Percentiles rank a stretch among this genome's conserved stretches.
phyloP scores from a whole-genome alignment of 2,329 filamentous ascomycete species.

The Colletotrichum horii region DNA sequence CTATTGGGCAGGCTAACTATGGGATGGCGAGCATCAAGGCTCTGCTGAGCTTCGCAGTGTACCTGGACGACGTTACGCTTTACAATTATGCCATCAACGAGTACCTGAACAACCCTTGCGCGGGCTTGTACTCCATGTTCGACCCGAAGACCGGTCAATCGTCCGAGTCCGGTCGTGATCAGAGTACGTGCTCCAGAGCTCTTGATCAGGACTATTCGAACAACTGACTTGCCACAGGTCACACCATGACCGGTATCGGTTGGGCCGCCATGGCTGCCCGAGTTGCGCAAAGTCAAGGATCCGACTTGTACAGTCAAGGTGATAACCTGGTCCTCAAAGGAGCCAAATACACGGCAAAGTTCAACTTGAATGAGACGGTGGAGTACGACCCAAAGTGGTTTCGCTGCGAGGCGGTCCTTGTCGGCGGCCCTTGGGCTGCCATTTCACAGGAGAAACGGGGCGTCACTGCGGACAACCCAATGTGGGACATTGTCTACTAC shows the following conservation, averaged over 20 bases:
- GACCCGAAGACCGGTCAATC: constrained; percentile 37
- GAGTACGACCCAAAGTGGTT: constrained; percentile 38
- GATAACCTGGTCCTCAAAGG: constrained; percentile 38
- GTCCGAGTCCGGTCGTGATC: constrained; percentile 42
- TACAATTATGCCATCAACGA: constrained; percentile 45
- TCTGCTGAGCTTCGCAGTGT: constrained; percentile 42
- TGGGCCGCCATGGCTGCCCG: constrained; percentile 40
- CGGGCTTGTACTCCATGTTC: constrained; percentile 34
- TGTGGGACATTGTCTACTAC: constrained; percentile 34
- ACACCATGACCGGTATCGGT: constrained; percentile 33
- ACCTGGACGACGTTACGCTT: constrained; percentile 42
- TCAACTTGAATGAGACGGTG: constrained; percentile 39
- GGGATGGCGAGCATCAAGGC: constrained; percentile 45
- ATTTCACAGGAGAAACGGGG: constrained; percentile 32
- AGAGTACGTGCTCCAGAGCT: constrained; percentile 16
- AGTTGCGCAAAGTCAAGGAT: constrained; percentile 38
- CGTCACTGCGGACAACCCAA: constrained; percentile 12
- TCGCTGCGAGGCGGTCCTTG: constrained; percentile 43
- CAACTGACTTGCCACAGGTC: constrained; percentile 4
- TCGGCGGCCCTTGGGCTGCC: constrained; percentile 40
- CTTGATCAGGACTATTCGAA: rapidly evolving
- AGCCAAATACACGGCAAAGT: constrained; percentile 43
- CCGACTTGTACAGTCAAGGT: constrained; percentile 35
- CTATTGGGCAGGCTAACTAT: constrained; percentile 47
- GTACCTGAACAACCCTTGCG: constrained; percentile 40